Base-by-base conservation (phyloP, 2,329 filamentous ascomycete genomes). In the Penicillium sp. region DNA sequence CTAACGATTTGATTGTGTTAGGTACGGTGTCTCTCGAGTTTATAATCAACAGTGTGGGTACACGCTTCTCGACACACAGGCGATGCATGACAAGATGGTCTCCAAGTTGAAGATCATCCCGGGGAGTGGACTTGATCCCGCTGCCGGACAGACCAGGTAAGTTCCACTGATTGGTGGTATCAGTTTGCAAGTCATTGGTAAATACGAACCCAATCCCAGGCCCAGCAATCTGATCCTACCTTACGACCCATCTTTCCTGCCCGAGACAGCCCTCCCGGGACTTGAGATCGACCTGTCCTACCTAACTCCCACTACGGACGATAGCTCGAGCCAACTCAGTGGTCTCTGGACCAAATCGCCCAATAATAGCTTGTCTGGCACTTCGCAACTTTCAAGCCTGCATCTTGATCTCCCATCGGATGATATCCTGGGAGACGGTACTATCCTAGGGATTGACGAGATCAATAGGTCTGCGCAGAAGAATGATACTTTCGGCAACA, bases 31-130 rank as follows among this genome's bases (percentile, higher is more conserved):
- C 17, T 89, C 91, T 3, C 85, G 89, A 49, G 92, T 97, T 19
- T 96, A 91, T 73, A 82, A 85, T 27, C 90, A 96, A 71, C 93
- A 99, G 75, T 96, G 90, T 67, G 82, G 83, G 38, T 99, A 96
- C 72, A 86, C 96, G 25, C 85, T 97, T 47, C 82, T 84, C 3
- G 94, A 97, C 69, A 87, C 88, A 2, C 87, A 93, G 73, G 86
- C 84, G 64, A 86, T 89, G 38, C 87, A 91, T 65, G 84, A 86
- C 59, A 86, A 85, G 64, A 90, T 97, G 83, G 82, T 84, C 63
- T 78, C 84, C 2, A 84, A 92, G 70, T 79, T 90, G 61, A 85
- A 81, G 50, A 76, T 82, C 8, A 73, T 88, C 52, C 77, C 81
- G 38, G 78, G 80, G 19, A 83, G 83, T 56, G 85, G 84, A 21